Evolutionary conservation across 129 eudicot species (phyloP).

Genomic region (Escallonia rubra): DNA sequence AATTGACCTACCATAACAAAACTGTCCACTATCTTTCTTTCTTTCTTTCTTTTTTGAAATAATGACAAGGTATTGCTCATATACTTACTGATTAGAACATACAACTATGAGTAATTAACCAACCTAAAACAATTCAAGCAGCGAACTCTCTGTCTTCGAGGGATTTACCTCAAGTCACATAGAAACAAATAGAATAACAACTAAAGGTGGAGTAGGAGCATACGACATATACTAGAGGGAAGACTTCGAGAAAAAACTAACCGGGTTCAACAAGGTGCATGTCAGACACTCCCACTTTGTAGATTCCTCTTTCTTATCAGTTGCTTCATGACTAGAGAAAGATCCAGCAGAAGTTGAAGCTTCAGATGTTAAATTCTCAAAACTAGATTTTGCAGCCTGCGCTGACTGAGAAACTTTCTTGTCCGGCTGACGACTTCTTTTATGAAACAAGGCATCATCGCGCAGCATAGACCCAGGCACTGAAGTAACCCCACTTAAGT

Average conservation of each 20-base stretch:
- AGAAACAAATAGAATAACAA: no score
- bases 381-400: not conserved
- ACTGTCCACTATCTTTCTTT: no score
- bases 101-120: no score
- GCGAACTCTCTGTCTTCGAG: no score
- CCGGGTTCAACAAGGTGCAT: conserved; percentile 86
- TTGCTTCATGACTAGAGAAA: conserved; percentile 10
- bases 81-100: no score
- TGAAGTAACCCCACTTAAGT: conserved; percentile 24
- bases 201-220: no score
- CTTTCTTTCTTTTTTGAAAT: no score
- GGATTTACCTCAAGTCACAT: no score
- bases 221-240: no score
- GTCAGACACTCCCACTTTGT: conserved; percentile 60
- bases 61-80: no score
- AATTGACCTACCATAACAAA: no score
- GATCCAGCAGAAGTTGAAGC: conserved; percentile 14
- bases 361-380: conserved; percentile 23
- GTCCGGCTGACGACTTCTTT: conserved; percentile 21
- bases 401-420: not conserved
- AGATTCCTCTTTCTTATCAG: conserved; percentile 9
- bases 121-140: no score
- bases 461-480: conserved; percentile 14
- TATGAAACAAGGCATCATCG: conserved; percentile 8
- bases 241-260: conserved; percentile 16